Base-by-base conservation (phyloP, 139 green algal species). In the Picochlorum sp. region DNA sequence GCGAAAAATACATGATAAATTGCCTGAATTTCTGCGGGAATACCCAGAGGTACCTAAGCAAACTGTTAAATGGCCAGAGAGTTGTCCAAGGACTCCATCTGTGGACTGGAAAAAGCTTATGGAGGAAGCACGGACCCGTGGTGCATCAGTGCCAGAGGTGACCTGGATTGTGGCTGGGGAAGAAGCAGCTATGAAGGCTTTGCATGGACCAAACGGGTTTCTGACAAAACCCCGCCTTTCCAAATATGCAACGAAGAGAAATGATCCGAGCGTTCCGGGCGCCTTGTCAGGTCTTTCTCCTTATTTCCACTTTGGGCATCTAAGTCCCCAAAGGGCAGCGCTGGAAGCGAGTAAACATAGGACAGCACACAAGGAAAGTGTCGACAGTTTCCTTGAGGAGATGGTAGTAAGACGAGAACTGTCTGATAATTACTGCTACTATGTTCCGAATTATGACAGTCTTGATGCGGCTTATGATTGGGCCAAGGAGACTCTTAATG, bases 361-460 rank as follows among this genome's bases (percentile, higher is more conserved):
- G 6, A 52, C 50, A 20, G 84, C 82, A 60, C 56, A 70, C 69
- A 81, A 77, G 67, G 73, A 79, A 7, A 80, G 74, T 2, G 89
- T 95, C 50, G 91, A 97, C 45, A 64, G 67, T 2, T 96, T 94
- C 75, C 58, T 96, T 55, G 91, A 98, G 75, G 91, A 98, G 76
- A 66, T 95, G 40, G 75, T 98, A 0, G 78, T 97, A 37, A 71
- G 91, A 32, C 64, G 86, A 14, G 90, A 96, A 76, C 81, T 98
- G 44, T 57, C 77, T 55, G 91, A 98, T 81, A 98, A 98, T 80
- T 97, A 85, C 69, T 95, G 84, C 72, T 73, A 81, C 58, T 90
- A 86, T 68, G 75, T 76, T 45, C 76, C 74, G 13, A 74, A 86
- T n/a, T 97, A 97, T 59, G 90, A 97, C 73, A 74, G 53, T 13